Percentiles rank a stretch among this genome's conserved stretches.
Evolutionary conservation across 805 yeast species (phyloP).

Genomic region (Starmerella cellae): DNA sequence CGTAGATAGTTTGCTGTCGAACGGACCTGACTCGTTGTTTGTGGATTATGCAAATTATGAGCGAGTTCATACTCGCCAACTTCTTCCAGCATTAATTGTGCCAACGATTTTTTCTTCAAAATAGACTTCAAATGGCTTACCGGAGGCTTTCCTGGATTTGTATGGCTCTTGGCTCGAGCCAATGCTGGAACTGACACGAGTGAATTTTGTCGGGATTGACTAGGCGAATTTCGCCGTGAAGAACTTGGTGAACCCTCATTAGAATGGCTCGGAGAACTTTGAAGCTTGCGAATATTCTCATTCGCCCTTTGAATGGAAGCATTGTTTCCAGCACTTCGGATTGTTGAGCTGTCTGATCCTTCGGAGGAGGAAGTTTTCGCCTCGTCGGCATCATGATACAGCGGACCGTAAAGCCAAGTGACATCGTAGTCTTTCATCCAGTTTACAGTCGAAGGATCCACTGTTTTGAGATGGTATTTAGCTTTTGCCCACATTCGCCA

Average conservation of each 20-base stretch:
- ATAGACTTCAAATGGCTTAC: constrained; percentile 52
- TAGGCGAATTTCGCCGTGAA: neutral
- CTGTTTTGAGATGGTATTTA: constrained; percentile 51
- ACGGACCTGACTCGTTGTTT: constrained; percentile 1
- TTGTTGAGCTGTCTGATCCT: neutral
- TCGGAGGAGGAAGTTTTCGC: neutral
- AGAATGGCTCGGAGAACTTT: neutral
- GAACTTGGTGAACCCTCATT: neutral
- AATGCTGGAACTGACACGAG: neutral
- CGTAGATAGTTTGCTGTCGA: constrained; percentile 25
- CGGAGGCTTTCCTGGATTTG: constrained; percentile 1
- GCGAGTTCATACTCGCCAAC: constrained; percentile 15
- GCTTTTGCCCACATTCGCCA: constrained; percentile 96
- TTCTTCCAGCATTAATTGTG: constrained; percentile 54
- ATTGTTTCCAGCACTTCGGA: neutral
- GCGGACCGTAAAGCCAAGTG: constrained; percentile 95
- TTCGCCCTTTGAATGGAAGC: too few species aligned
- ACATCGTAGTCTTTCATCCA: constrained; percentile 97
- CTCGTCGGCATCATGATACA: constrained; percentile 33
- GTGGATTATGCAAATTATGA: neutral
- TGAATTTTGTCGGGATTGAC: neutral
- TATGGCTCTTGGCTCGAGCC: neutral
- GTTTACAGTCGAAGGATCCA: constrained; percentile 80
- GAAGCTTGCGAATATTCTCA: neutral
- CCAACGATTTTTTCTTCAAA: constrained; percentile 70